phyloP scores from a whole-genome alignment of 495 filamentous ascomycete genomes.

The Podospora bellae-mahoneyi region DNA sequence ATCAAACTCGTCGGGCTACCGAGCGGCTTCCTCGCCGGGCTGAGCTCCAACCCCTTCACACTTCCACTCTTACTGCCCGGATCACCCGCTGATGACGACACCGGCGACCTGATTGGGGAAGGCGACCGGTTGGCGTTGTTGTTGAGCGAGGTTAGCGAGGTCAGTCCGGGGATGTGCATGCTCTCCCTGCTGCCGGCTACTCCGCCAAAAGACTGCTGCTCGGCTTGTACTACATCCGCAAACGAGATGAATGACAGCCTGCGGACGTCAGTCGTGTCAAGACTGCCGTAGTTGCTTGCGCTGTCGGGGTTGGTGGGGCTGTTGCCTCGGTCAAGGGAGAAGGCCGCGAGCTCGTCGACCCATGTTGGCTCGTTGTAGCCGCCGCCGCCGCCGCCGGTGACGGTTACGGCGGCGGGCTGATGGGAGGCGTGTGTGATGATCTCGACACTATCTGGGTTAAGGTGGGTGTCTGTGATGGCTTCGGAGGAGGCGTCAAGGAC shows the following conservation, averaged over 20 bases:
- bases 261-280: constrained; percentile 73
- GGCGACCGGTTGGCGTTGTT: constrained; percentile 62
- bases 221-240: constrained; percentile 88
- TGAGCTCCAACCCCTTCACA: constrained; percentile 60
- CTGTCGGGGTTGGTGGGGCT: constrained; percentile 45
- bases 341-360: constrained; percentile 55
- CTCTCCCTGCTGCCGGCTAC: constrained; percentile 45
- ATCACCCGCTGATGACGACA: constrained; percentile 56
- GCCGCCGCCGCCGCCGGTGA: constrained; percentile 48
- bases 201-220: constrained; percentile 52
- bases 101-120: constrained; percentile 66
- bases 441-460: constrained; percentile 79
- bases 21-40: constrained; percentile 37
- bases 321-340: constrained; percentile 37
- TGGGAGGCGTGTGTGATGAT: constrained; percentile 81
- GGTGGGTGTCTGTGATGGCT: constrained; percentile 76
- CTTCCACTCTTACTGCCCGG: constrained; percentile 61
- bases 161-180: constrained; percentile 56
- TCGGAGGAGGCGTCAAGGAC: constrained; percentile 84
- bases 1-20: constrained; percentile 44
- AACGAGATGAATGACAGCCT: constrained; percentile 91
- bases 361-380: constrained; percentile 37
- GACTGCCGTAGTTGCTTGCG: constrained; percentile 65
- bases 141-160: constrained; percentile 37
- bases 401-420: constrained; percentile 66